phyloP scores from a whole-genome alignment of 495 filamentous ascomycete genomes.

The Podospora australis region DNA sequence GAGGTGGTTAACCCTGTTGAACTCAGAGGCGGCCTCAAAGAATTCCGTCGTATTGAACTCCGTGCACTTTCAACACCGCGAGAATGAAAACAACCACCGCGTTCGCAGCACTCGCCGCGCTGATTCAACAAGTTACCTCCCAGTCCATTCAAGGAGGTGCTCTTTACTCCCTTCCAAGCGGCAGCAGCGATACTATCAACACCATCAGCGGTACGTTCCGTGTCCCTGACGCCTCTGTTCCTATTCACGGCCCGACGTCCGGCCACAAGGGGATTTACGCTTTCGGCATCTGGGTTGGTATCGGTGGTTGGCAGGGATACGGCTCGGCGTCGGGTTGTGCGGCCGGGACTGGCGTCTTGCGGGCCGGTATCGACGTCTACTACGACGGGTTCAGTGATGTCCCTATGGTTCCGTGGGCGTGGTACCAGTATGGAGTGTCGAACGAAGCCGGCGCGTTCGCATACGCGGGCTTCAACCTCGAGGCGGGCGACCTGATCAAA shows the following conservation, averaged over 20 bases:
- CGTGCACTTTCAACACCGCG: too few species aligned
- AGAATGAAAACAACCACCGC: not conserved
- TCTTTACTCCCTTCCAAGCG: not conserved
- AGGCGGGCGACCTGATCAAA: not conserved
- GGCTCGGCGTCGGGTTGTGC: not conserved
- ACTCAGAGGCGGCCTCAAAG: too few species aligned
- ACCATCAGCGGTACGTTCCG: not conserved
- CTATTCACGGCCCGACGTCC: not conserved
- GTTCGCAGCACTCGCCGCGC: not conserved
- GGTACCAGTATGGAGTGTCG: not conserved
- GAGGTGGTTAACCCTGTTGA: too few species aligned
- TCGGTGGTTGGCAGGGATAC: not conserved
- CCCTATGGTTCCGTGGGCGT: not conserved
- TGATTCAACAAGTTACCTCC: not conserved
- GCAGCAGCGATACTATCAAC: not conserved
- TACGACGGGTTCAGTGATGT: not conserved
- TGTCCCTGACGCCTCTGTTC: not conserved
- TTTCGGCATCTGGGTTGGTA: slow-evolving; percentile 2
- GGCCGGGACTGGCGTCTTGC: not conserved
- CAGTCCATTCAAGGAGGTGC: not conserved
- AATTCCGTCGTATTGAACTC: too few species aligned
- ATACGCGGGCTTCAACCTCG: slow-evolving; percentile 1
- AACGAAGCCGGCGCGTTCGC: not conserved
- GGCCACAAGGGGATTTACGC: not conserved
- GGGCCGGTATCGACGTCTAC: not conserved